Percentiles rank a stretch among this genome's conserved stretches.
Conservation (phyloP, 805 yeast genomes). For the Saturnispora silvae region DNA sequence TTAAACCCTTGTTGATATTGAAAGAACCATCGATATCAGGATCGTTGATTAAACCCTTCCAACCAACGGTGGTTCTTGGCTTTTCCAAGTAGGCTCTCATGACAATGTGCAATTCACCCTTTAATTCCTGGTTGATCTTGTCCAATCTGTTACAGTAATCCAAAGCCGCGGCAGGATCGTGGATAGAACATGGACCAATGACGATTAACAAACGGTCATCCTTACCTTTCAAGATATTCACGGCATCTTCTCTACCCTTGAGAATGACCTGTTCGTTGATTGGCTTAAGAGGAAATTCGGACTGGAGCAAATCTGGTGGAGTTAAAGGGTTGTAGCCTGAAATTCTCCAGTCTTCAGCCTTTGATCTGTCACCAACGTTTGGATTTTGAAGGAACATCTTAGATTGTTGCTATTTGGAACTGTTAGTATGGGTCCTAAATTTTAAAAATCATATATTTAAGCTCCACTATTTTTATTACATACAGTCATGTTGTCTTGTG, state of each 20-base stretch:
- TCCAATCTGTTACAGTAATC: conserved; percentile 71
- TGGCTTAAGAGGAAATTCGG: conserved; percentile 63
- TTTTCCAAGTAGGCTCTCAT: conserved; percentile 98
- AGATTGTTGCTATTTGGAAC: conserved; percentile 13
- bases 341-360: conserved; percentile 70
- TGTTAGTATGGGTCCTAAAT: background rate
- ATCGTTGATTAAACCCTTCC: conserved; percentile 97
- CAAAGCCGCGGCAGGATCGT: conserved; percentile 84
- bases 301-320: conserved; percentile 89
- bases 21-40: conserved; percentile 91
- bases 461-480: too few species aligned
- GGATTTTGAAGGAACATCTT: conserved; percentile 79
- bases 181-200: conserved; percentile 96
- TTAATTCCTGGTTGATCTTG: conserved; percentile 46
- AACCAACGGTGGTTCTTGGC: conserved; percentile 97
- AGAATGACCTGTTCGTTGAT: conserved; percentile 53
- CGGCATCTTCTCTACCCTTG: conserved; percentile 66
- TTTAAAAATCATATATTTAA: background rate
- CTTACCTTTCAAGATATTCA: conserved; percentile 61
- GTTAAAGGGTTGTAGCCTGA: conserved; percentile 89
- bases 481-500: conserved; percentile 6
- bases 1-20: conserved; percentile 89
- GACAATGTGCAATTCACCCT: conserved; percentile 70
- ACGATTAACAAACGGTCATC: conserved; percentile 85
- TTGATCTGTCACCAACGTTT: conserved; percentile 70